phyloP scores from a whole-genome alignment of 2,329 filamentous ascomycete species.

The Pseudocercospora vitis region DNA sequence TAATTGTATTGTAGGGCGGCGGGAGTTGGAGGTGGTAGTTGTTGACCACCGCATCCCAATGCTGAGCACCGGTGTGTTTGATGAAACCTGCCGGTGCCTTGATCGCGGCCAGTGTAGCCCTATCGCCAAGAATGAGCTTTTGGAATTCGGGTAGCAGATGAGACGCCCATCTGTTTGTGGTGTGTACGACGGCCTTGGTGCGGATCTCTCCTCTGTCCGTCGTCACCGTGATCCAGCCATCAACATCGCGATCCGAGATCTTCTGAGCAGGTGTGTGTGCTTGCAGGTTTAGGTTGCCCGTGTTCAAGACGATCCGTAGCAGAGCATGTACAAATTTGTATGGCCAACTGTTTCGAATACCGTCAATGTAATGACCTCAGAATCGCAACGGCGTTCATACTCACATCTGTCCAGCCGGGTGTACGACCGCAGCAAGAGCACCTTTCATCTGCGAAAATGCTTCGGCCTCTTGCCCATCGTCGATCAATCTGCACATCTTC shows the following conservation, averaged over 20 bases:
- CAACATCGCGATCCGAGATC: constrained; percentile 29
- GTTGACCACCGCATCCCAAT: constrained; percentile 36
- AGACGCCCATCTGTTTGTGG: constrained; percentile 30
- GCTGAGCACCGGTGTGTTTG: constrained; percentile 37
- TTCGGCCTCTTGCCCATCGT: constrained; percentile 31
- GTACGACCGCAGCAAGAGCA: constrained; percentile 32
- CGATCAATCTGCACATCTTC: constrained; percentile 26
- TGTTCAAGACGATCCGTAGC: constrained; percentile 23
- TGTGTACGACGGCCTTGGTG: constrained; percentile 24
- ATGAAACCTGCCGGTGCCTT: constrained; percentile 36
- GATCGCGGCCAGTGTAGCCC: constrained; percentile 33
- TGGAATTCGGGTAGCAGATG: constrained; percentile 27
- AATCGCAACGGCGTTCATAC: not conserved
- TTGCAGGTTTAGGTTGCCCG: constrained; percentile 30
- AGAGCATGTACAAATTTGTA: constrained; percentile 33
- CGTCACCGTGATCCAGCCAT: constrained; percentile 30
- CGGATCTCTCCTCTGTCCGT: constrained; percentile 24
- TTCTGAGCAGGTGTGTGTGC: constrained; percentile 32
- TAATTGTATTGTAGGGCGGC: constrained; percentile 36
- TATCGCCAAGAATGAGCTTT: constrained; percentile 25
- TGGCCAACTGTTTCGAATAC: constrained; percentile 21
- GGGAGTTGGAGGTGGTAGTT: constrained; percentile 40
- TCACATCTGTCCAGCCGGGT: constrained; percentile 33
- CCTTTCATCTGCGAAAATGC: constrained; percentile 38
- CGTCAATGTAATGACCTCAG: not conserved